phyloP scores from a whole-genome alignment of 108 stramenopile species.

The Cyclotella choctawhatcheeana region DNA sequence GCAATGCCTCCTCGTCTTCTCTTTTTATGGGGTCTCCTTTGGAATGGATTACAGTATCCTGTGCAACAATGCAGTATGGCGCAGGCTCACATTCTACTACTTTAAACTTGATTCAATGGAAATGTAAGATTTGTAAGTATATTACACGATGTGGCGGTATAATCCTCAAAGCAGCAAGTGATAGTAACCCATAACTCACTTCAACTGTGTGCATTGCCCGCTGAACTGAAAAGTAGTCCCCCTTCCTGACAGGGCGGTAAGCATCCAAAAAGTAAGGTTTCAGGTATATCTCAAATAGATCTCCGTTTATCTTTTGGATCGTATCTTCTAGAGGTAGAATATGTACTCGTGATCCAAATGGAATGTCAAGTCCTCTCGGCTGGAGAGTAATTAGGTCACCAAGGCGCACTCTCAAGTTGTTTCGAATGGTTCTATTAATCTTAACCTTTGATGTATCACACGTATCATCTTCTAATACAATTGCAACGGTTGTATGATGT shows the following conservation, averaged over 20 bases:
- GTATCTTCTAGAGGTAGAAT: slow-evolving; percentile 82
- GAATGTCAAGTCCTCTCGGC: slow-evolving; percentile 66
- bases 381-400: slow-evolving; percentile 76
- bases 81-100: slow-evolving; percentile 82
- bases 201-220: slow-evolving; percentile 85
- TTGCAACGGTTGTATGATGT: slow-evolving; percentile 76
- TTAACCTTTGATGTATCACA: slow-evolving; percentile 68
- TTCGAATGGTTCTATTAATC: slow-evolving; percentile 86
- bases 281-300: slow-evolving; percentile 83
- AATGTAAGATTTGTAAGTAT: neutral
- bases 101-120: slow-evolving; percentile 45
- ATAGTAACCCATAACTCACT: neutral
- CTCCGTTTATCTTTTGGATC: slow-evolving; percentile 78
- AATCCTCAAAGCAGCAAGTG: no score
- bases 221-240: slow-evolving; percentile 80
- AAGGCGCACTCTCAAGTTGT: slow-evolving; percentile 79
- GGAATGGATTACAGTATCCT: slow-evolving; percentile 87
- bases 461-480: slow-evolving; percentile 75
- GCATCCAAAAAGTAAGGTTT: slow-evolving; percentile 88
- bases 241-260: slow-evolving; percentile 81
- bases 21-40: slow-evolving; percentile 81
- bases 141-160: neutral
- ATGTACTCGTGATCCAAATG: slow-evolving; percentile 77
- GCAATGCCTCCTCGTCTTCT: slow-evolving; percentile 68
- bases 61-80: slow-evolving; percentile 78